Conservation (phyloP, 345 rosid species). For the Eucalyptus tenuipes region DNA sequence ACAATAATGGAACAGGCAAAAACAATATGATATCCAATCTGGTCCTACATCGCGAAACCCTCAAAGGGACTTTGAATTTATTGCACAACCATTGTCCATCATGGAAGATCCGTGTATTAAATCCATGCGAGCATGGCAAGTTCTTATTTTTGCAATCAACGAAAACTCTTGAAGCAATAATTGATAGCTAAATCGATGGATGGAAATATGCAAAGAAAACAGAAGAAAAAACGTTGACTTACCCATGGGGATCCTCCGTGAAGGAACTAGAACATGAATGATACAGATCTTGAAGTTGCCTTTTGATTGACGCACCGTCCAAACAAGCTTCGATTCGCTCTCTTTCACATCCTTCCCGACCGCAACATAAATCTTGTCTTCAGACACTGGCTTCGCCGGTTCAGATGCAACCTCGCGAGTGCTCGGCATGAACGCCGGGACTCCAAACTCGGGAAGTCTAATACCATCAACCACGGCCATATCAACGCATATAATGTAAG, state of each 20-base stretch:
- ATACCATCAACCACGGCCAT: neutral
- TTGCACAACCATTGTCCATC: neutral
- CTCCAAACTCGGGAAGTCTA: conserved; percentile 10
- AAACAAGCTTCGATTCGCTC: conserved; percentile 30
- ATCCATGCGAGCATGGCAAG: neutral
- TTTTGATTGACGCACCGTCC: conserved; percentile 67
- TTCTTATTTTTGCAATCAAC: neutral
- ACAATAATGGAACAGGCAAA: neutral
- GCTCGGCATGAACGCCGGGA: conserved; percentile 16
- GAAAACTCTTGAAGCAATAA: neutral
- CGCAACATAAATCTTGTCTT: conserved; percentile 63
- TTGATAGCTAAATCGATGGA: neutral
- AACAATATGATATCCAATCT: neutral
- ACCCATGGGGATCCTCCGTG: neutral
- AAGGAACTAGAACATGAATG: neutral
- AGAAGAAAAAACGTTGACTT: neutral
- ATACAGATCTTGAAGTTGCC: conserved; percentile 18
- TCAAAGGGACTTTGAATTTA: neutral
- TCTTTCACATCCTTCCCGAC: conserved; percentile 47
- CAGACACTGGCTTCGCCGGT: conserved; percentile 23
- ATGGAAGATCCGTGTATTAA: neutral
- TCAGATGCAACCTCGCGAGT: conserved; percentile 16
- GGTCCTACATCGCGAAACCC: neutral
- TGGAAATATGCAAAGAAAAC: neutral
- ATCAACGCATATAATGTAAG: neutral